Evolutionary conservation across 164 flowering plant species (phyloP).

Genomic region (Vitis labrusca): DNA sequence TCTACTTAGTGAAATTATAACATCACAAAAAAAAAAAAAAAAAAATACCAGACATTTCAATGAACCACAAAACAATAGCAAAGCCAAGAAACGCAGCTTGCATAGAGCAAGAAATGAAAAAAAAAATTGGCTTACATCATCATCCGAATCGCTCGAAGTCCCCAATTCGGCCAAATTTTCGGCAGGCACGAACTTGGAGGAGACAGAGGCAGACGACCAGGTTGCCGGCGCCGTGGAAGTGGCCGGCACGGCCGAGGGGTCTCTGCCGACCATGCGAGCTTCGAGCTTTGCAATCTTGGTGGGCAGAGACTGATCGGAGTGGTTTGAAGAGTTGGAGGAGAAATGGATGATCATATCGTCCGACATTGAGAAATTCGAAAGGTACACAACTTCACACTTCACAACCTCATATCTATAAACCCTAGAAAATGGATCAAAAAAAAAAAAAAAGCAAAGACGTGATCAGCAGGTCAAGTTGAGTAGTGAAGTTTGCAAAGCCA

Average conservation of each 20-base stretch:
- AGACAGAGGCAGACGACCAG: conserved; percentile 40
- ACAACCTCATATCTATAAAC: too few species aligned
- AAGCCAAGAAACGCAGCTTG: neutral
- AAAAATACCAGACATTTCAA: too few species aligned
- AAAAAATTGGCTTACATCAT: conserved; percentile 58
- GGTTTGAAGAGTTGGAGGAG: conserved; percentile 89
- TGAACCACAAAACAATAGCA: neutral
- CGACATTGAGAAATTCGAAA: conserved; percentile 45
- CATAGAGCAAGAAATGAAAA: neutral
- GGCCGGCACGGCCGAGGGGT: conserved; percentile 35
- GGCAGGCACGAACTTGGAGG: conserved; percentile 34
- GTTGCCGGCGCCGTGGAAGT: conserved; percentile 24
- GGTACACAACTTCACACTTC: too few species aligned
- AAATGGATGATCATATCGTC: conserved; percentile 83
- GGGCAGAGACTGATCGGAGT: conserved; percentile 81
- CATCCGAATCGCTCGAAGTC: conserved; percentile 74
- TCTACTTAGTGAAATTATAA: too few species aligned
- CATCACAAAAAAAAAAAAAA: too few species aligned
- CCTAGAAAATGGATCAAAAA: too few species aligned
- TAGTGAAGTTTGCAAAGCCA: too few species aligned
- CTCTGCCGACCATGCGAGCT: conserved; percentile 85
- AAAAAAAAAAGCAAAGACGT: too few species aligned
- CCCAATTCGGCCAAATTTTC: conserved; percentile 43
- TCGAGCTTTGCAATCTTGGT: conserved; percentile 94
- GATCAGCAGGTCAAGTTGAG: too few species aligned